Evolutionary conservation across 2,329 filamentous ascomycete genomes (phyloP), one percentile per base, ranked within the genome.

Genomic region (Fusarium abutilonis): DNA sequence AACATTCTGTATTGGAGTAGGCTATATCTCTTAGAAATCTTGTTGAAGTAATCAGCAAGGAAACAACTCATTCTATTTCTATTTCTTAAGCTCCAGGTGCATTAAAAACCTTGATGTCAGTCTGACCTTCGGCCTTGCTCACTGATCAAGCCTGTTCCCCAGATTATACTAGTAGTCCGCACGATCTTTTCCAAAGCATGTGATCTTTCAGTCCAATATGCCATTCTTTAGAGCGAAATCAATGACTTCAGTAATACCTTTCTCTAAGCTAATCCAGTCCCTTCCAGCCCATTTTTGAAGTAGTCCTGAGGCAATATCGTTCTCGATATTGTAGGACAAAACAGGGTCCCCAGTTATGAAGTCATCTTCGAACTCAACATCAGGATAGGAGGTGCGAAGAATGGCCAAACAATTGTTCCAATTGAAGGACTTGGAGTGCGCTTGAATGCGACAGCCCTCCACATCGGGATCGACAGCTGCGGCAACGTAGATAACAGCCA

Each of bases 211-310:
- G 8, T 60, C 56, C 19, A 60, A 14, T 6, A 47, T 60, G 0
- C 55, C 56, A 0, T 55, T 15, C 21, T 60, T 48, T 15, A 21
- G 38, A 1, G 55, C 54, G 15, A 43, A 59, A 3, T 64, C 48
- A 19, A 67, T 51, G 0, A 45, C 55, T 23, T 67, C 64, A 1
- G 28, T 57, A 0, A 68, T 35, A 2, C 41, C 42, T 3, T 31
- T 55, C 13, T 67, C 52, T 2, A 68, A 31, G 1, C 21, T 26
- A 0, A 65, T 60, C 63, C 66, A 67, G 0, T 63, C 40, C 4
- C 66, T 51, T 1, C 56, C 66, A 5, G 66, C 66, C 66, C 66
- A 68, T 6, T 68, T 68, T 15, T 43, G 34, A 4, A 68, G 21
- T 6, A 68, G 14, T 0, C 2, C n/a, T 1, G 49, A 53, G 0